A percentile compares a stretch with the other conserved stretches of the same genome.
Evolutionary conservation across 805 yeast species (phyloP).

Genomic region (Kazachstania bromeliacearum): DNA sequence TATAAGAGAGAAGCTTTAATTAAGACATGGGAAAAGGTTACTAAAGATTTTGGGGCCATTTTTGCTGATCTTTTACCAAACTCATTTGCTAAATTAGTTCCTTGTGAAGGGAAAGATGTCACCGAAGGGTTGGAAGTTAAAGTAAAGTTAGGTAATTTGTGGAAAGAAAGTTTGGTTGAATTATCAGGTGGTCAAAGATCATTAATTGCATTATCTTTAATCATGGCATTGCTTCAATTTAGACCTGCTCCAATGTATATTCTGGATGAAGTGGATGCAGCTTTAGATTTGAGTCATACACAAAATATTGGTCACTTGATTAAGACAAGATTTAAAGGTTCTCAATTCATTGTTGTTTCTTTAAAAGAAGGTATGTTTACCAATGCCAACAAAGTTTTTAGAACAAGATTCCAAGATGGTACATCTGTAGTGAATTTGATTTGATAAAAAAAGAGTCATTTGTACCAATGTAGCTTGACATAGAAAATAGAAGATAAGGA

Average conservation of each 20-base stretch:
- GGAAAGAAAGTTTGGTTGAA: constrained; percentile 95
- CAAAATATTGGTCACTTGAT: constrained; percentile 95
- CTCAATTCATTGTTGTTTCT: constrained; percentile 94
- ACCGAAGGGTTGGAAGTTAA: constrained; percentile 85
- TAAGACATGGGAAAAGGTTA: constrained; percentile 79
- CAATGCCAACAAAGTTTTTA: constrained; percentile 88
- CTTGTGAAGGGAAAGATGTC: constrained; percentile 69
- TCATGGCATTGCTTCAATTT: constrained; percentile 84
- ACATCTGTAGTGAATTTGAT: constrained; percentile 81
- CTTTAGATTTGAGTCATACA: constrained; percentile 91
- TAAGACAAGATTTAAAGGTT: constrained; percentile 88
- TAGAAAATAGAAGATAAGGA: too few species aligned
- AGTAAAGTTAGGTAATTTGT: constrained; percentile 81
- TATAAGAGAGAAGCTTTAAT: constrained; percentile 76
- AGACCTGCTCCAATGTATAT: constrained; percentile 99
- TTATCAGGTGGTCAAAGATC: constrained; percentile 96
- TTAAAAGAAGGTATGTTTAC: constrained; percentile 97
- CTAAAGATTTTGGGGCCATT: constrained; percentile 80
- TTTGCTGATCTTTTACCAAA: constrained; percentile 84
- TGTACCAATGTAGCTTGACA: neutral
- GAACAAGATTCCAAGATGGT: constrained; percentile 93
- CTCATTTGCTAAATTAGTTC: constrained; percentile 81
- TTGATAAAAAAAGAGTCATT: constrained; percentile 24
- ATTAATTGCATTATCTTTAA: constrained; percentile 81
- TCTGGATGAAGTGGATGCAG: constrained; percentile 97